These are phyloP conservation scores for Corymbia calophylla DNA, from an alignment of 441 rosid genomes.

Conservation along the genomic window DNA sequence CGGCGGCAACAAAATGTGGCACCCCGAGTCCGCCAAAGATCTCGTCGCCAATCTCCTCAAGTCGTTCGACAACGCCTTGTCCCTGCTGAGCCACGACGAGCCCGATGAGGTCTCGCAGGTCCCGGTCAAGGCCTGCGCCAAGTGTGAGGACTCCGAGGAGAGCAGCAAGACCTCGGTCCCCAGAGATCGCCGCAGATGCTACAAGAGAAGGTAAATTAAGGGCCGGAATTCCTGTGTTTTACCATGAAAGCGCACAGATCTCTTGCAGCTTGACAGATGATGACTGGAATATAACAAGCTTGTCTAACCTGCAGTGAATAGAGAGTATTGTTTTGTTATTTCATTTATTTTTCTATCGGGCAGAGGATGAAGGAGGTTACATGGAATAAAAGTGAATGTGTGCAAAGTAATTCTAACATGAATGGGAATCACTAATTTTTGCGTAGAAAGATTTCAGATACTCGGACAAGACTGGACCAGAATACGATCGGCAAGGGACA, in stretches of 20 bases:
- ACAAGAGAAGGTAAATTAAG: slow-evolving; percentile 45
- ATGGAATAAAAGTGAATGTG: no score
- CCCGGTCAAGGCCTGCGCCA: slow-evolving; percentile 13
- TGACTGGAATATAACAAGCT: no score
- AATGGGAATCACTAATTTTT: not conserved
- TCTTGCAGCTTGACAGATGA: not conserved
- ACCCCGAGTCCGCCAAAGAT: slow-evolving; percentile 3
- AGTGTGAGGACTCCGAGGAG: slow-evolving; percentile 46
- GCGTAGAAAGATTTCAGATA: slow-evolving; percentile 34
- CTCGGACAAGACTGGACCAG: slow-evolving; percentile 12
- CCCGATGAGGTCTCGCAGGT: slow-evolving; percentile 27
- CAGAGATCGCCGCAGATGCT: slow-evolving; percentile 36
- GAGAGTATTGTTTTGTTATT: no score
- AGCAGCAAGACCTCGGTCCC: slow-evolving; percentile 10
- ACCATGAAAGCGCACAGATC: no score
- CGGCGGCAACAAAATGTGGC: not conserved
- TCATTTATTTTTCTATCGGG: no score
- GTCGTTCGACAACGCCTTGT: slow-evolving; percentile 27
- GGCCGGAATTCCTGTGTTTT: no score
- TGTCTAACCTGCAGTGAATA: no score
- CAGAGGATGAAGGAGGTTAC: no score
- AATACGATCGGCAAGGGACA: slow-evolving; percentile 38
- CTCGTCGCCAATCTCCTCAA: slow-evolving; percentile 24
- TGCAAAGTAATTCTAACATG: no score
- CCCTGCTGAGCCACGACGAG: slow-evolving; percentile 14